phyloP scores from a whole-genome alignment of 1,284 basidiomycete species.

The Cerrena zonata region DNA sequence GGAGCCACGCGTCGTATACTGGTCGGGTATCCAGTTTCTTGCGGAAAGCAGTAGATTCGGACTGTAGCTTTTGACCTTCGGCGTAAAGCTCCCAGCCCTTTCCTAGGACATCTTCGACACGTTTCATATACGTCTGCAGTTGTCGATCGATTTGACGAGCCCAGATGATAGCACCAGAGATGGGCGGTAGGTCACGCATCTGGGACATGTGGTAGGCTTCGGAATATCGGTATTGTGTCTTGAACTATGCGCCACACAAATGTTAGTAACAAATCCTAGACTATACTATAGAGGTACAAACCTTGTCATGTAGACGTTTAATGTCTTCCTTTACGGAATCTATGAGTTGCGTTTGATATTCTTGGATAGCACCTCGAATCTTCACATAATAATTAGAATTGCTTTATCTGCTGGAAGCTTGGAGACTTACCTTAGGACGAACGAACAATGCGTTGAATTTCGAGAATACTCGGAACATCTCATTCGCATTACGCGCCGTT shows the following conservation, averaged over 20 bases:
- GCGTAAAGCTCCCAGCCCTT: constrained; percentile 98
- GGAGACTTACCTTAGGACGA: constrained; percentile 79
- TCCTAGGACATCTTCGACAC: constrained; percentile 97
- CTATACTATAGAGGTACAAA: constrained; percentile 20
- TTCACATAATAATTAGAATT: constrained; percentile 24
- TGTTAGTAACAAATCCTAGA: constrained; percentile 6
- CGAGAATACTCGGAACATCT: constrained; percentile 98
- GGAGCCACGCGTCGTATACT: constrained; percentile 93
- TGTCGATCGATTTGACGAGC: constrained; percentile 97
- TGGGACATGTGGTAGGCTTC: constrained; percentile 98
- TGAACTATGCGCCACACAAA: constrained; percentile 51
- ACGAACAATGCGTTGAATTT: constrained; percentile 98
- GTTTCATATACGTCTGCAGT: constrained; percentile 94
- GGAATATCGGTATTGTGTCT: constrained; percentile 89
- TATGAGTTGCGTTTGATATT: constrained; percentile 96
- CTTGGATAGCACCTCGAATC: constrained; percentile 96
- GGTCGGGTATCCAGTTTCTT: constrained; percentile 93
- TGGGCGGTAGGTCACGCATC: constrained; percentile 93
- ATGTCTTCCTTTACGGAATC: constrained; percentile 98
- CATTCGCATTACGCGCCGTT: constrained; percentile 94
- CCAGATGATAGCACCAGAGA: constrained; percentile 97
- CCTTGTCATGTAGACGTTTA: constrained; percentile 89
- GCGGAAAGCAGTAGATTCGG: constrained; percentile 86
- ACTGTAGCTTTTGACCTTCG: constrained; percentile 95
- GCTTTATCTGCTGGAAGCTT: background rate